Conservation (phyloP, 306 rosid species). For the Argentina anserina region DNA sequence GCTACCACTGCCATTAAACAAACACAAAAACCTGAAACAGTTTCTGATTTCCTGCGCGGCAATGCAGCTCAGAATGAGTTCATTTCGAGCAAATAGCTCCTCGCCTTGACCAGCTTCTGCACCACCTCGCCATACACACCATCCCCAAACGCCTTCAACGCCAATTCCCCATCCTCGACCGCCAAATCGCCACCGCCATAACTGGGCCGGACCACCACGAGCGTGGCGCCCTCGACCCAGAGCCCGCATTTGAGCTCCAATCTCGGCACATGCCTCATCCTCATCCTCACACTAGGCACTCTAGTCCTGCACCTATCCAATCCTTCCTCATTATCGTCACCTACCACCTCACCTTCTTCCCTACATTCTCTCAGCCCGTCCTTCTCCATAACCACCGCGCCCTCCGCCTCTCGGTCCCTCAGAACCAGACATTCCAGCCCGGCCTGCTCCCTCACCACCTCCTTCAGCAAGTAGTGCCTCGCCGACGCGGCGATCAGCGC, state of each 20-base stretch:
- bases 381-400: slow-evolving; percentile 37
- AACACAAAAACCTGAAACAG: neutral
- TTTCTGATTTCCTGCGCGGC: neutral
- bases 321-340: slow-evolving; percentile 4
- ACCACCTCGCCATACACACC: slow-evolving; percentile 35
- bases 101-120: slow-evolving; percentile 30
- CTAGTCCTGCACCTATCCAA: slow-evolving; percentile 28
- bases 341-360: neutral
- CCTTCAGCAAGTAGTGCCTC: slow-evolving; percentile 41
- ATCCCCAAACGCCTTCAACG: slow-evolving; percentile 26
- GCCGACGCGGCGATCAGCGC: slow-evolving; percentile 45
- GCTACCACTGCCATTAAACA: neutral
- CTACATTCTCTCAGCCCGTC: slow-evolving; percentile 27
- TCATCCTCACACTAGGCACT: slow-evolving; percentile 44
- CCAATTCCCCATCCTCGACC: slow-evolving; percentile 31
- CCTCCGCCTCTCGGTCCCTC: slow-evolving; percentile 43
- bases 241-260: slow-evolving; percentile 30
- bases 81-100: slow-evolving; percentile 36
- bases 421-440: slow-evolving; percentile 28
- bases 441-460: slow-evolving; percentile 31
- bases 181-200: slow-evolving; percentile 18
- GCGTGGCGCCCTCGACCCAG: slow-evolving; percentile 40
- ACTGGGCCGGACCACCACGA: slow-evolving; percentile 44
- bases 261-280: slow-evolving; percentile 37
- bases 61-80: slow-evolving; percentile 35